Conservation (phyloP, 2,329 filamentous ascomycete species). For the Zasmidium cellare region DNA sequence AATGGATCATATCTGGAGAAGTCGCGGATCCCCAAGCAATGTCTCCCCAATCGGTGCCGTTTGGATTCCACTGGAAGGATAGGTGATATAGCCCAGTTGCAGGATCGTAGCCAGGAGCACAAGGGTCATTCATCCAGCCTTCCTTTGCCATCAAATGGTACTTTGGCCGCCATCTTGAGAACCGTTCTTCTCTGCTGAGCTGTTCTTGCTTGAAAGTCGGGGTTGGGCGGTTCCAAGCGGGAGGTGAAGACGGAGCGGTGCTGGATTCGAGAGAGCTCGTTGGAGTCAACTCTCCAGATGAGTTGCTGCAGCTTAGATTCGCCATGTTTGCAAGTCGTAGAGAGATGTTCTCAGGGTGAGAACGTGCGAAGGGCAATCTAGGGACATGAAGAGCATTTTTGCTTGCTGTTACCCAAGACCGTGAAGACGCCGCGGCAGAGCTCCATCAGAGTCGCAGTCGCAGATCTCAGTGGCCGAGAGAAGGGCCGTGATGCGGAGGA, state of each 20-base stretch:
- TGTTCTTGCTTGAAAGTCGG: neutral
- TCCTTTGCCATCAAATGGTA: conserved; percentile 40
- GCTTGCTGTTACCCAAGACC: neutral
- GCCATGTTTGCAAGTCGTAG: neutral
- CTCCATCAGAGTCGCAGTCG: neutral
- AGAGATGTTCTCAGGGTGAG: neutral
- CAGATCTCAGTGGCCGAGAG: neutral
- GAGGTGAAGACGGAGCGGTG: neutral
- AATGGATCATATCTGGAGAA: conserved; percentile 41
- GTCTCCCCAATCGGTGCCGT: conserved; percentile 43
- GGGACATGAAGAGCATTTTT: neutral
- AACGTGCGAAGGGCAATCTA: neutral
- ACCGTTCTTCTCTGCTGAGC: conserved; percentile 5
- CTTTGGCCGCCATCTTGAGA: conserved; percentile 24
- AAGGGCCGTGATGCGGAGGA: neutral
- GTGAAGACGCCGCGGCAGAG: neutral
- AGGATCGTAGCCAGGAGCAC: conserved; percentile 43
- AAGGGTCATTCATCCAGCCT: conserved; percentile 49
- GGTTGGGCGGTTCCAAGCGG: neutral
- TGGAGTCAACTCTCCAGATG: conserved; percentile 8
- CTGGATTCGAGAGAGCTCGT: neutral
- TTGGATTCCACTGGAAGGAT: conserved; percentile 47
- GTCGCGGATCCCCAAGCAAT: conserved; percentile 45
- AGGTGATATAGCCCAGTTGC: conserved; percentile 42
- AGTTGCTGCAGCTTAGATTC: conserved; percentile 1